Base-by-base conservation (phyloP, 163 green algal species). In the Scenedesmus sp. region DNA sequence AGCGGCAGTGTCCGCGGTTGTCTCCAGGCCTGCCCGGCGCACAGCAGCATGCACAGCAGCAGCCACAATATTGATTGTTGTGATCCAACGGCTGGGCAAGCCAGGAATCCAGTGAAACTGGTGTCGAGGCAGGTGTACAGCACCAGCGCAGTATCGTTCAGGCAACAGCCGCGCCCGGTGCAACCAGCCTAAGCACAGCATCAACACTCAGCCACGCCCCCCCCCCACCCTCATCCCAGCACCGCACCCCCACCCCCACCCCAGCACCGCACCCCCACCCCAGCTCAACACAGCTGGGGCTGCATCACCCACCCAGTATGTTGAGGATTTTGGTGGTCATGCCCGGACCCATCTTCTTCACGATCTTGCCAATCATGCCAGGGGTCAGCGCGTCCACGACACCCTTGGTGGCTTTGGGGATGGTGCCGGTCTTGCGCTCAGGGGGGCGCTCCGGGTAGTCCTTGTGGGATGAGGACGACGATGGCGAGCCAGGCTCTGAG, bases 1-100 rank as follows among this genome's bases (percentile, higher is more conserved):
- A 37, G 92, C 80, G 6, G 88, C 92, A 18, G 85, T 93, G 85
- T 91, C 88, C 2, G 88, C 92, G 2, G 92, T 90, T 16, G 85
- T 86, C 24, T 81, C 80, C 76, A 92, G 65, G n/a, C 88, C 88
- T 92, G 88, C 81, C 51, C 3, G 1, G 43, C 16, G 6, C 80
- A 24, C 44, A 90, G 16, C 59, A 65, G 61, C 37, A 81, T 26
- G 20, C 81, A 56, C 56, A 81, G 30, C 80, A 70, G 44, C 81
- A 37, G 46, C 44, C 24, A 33, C 44, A 73, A 2, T 2, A 46
- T 40, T 15, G 26, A 26, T 30, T n/a, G n/a, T n/a, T n/a, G n/a
- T n/a, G 76, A 13, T 56, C 26, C 76, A 44, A 35, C 76, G 22
- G 26, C 46, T 33, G 35, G 33, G 30, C 72, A 49, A 35, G n/a